Base-by-base conservation (phyloP, 305 asterid species). In the Rubia balearica region DNA sequence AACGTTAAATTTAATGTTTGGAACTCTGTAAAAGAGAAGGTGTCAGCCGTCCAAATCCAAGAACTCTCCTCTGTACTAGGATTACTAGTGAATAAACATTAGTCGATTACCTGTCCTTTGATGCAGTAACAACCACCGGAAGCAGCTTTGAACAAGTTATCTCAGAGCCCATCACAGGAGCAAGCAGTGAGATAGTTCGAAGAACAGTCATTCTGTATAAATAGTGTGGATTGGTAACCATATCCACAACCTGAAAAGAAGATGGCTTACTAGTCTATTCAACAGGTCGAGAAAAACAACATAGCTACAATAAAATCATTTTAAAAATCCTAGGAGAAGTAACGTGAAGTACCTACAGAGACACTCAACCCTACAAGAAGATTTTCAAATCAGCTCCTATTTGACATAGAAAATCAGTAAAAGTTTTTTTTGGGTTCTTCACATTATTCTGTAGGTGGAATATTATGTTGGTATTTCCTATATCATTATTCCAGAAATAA, bases 161-260 rank as follows among this genome's bases (percentile, higher is more conserved):
- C 75, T 91, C 97, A 8, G 96, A 78, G 63, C 96, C 97, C 97
- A 89, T 85, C 73, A 91, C 97, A 1, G 97, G 96, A 61, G 97
- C 96, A 73, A 91, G 96, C 70, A 91, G 81, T 21, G 95, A 86
- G 79, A 91, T 83, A 65, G 97, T 86, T 46, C 83, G 89, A 79
- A 91, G 94, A 79, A 91, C 84, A 0, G 95, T 91, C 96, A 91
- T 89, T 66, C 97, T 87, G 43, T 91, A 87, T 82, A 91, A 78
- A 77, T 91, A 91, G 73, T 91, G 97, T 46, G 97, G 92, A 72
- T 85, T 86, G 76, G 70, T 86, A 53, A 85, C 83, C 96, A 89
- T 91, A 72, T 89, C 96, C 86, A 90, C 73, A 59, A 89, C 96
- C 96, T 89, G 86, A 75, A 73, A 7, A 24, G 27, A 66, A 63